Evolutionary conservation across 148 eudicot genomes (phyloP), one percentile per base, ranked within the genome.

Genomic region (Chenopodium suecicum): DNA sequence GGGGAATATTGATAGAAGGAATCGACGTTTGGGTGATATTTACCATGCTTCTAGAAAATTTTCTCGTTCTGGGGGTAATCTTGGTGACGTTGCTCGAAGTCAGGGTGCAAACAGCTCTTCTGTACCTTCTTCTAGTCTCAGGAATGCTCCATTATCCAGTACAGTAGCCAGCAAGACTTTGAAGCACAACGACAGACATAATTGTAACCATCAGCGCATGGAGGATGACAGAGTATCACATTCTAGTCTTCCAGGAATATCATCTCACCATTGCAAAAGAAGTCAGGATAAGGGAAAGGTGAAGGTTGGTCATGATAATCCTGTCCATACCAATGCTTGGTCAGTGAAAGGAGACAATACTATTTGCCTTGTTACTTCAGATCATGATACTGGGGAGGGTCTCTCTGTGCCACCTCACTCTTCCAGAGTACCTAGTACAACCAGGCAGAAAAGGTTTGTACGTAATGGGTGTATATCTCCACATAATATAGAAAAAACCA

Each of bases 381-480:
- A 78, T 60, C 85, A 76, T 77, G 72, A 78, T 70, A 52, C 78
- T 80, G 84, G 80, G 52, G 83, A 80, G 54, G 62, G 65, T 72
- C 79, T 47, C 70, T 77, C 89, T 52, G 7, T 77, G 71, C 80
- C 91, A 60, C 76, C 76, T 75, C 80, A 68, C 69, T 54, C 86
- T 78, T 75, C 37, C 31, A 77, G 76, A 56, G 79, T 82, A 46
- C 86, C 90, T 54, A 87, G 81, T 80, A 70, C 76, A 22, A 70
- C 41, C 77, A 81, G 82, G 78, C 88, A 81, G 70, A 92, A 86
- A 84, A 92, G 87, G 78, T 85, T 92, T 90, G 98, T 95, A 41
- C 82, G 91, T 31, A 92, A 91, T 89, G 98, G 99, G 81, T 90
- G 91, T 82, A 92, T 91, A 78, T 91, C 97, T 80, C 98, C 98